Base-by-base conservation (phyloP, 768 basidiomycete species). In the Neoboletus subvelutipes region DNA sequence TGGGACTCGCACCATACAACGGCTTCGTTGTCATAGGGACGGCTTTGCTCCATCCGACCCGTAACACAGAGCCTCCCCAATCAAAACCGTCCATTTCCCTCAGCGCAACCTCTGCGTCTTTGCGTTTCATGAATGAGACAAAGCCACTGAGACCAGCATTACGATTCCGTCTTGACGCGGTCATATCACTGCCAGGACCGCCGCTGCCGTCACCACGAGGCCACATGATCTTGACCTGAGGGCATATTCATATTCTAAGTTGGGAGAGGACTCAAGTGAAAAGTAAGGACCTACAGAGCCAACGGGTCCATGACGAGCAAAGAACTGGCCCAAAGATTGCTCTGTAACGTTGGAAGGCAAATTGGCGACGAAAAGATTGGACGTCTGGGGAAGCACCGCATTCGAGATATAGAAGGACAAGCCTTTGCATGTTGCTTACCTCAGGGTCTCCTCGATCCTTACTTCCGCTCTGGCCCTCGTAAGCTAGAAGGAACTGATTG, bases 181-280 rank as follows among this genome's bases (percentile, higher is more conserved):
- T 88, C 81, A 92, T 89, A 45, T 91, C 87, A 24, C 84, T 82
- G 2, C 87, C 91, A 47, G 88, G 86, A 31, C 88, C 87, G 7
- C 73, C 60, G 2, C 81, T 78, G 18, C 75, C 80, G 67, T 95
- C 93, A 12, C 85, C 83, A 40, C 96, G 86, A n/a, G 95, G 96
- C 94, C 94, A 98, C 95, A 98, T 98, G 62, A 98, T 86, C 78
- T 96, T 94, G 43, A 94, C 91, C 92, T 94, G n/a, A 54, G 57
- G 26, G 17, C 55, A 20, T 20, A 8, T 34, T 31, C 55, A 20
- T 20, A 8, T 34, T 31, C 20, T 55, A 26, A 54, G 47, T 34
- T 22, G 18, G 41, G 13, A 36, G 11, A 54, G 17, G 22, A 40
- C 20, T n/a, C 24, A 12, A 40, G 42, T 28, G n/a, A 58, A 29